These are phyloP conservation scores for Talaromyces pinophilus DNA, from an alignment of 2,329 filamentous ascomycete species.

Conservation along the genomic window DNA sequence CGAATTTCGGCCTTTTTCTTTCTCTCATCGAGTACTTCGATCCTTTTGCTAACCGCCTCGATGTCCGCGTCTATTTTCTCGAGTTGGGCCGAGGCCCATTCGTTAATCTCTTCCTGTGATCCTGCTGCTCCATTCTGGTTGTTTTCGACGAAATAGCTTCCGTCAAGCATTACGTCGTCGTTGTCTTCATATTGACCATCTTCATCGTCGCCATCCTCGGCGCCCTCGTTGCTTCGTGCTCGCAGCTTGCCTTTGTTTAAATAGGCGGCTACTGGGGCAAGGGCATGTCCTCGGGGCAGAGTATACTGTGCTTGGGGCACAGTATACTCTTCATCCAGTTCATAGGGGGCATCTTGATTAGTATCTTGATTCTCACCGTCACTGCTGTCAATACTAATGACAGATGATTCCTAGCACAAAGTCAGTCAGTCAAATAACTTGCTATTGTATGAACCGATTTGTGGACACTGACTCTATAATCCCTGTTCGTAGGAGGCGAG, in stretches of 20 bases:
- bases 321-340: slow-evolving; percentile 22
- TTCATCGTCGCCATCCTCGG: background rate
- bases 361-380: background rate
- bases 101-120: background rate
- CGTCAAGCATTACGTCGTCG: background rate
- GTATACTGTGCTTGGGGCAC: background rate
- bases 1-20: background rate
- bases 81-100: background rate
- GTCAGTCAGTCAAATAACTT: background rate
- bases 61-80: background rate
- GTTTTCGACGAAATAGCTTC: background rate
- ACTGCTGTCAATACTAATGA: background rate
- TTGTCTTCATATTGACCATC: background rate
- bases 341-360: slow-evolving; percentile 22
- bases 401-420: background rate
- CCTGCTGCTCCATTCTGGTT: background rate
- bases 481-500: background rate
- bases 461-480: background rate
- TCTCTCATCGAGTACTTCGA: background rate
- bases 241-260: background rate
- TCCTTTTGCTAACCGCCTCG: too few species aligned
- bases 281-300: background rate
- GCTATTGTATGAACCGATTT: background rate
- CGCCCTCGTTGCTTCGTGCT: background rate
- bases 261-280: background rate